phyloP scores from a whole-genome alignment of 2,329 filamentous ascomycete species.

The Cyphellophora attinorum region DNA sequence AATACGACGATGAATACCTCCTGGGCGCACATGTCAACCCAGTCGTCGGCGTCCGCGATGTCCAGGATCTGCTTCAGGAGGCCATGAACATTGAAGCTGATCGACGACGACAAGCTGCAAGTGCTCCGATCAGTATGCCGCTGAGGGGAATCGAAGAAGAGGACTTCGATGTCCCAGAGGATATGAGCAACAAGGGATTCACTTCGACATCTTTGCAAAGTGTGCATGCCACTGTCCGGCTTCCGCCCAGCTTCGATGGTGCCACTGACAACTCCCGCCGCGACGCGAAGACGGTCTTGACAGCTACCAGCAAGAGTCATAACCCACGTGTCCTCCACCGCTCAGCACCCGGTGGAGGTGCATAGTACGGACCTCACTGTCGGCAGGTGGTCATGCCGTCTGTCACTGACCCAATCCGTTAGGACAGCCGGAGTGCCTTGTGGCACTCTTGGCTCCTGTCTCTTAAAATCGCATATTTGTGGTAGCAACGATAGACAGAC shows the following conservation, averaged over 20 bases:
- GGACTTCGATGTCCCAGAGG: constrained; percentile 1
- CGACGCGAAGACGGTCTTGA: constrained; percentile 12
- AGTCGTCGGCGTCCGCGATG: background rate
- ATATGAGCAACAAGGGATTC: constrained; percentile 15
- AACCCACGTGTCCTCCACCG: constrained; percentile 12
- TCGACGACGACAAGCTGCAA: background rate
- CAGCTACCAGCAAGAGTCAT: constrained; percentile 11
- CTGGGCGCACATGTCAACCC: background rate
- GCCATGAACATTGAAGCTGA: background rate
- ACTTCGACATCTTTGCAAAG: constrained; percentile 17
- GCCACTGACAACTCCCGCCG: constrained; percentile 11
- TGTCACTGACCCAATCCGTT: no score
- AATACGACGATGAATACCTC: background rate
- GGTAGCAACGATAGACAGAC: no score
- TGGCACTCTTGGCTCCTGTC: no score
- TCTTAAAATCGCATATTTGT: no score
- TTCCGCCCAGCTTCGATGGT: constrained; percentile 15
- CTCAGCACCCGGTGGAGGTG: constrained; percentile 7
- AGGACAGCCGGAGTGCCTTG: no score
- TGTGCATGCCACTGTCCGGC: constrained; percentile 16
- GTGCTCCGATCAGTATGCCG: background rate
- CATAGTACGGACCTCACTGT: constrained; percentile 11
- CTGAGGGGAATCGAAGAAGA: background rate
- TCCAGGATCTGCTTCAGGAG: background rate
- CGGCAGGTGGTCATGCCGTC: constrained; percentile 7